Percentiles rank a stretch among this genome's conserved stretches.
Evolutionary conservation across 495 filamentous ascomycete genomes (phyloP).

Genomic region (Trichoderma virens): DNA sequence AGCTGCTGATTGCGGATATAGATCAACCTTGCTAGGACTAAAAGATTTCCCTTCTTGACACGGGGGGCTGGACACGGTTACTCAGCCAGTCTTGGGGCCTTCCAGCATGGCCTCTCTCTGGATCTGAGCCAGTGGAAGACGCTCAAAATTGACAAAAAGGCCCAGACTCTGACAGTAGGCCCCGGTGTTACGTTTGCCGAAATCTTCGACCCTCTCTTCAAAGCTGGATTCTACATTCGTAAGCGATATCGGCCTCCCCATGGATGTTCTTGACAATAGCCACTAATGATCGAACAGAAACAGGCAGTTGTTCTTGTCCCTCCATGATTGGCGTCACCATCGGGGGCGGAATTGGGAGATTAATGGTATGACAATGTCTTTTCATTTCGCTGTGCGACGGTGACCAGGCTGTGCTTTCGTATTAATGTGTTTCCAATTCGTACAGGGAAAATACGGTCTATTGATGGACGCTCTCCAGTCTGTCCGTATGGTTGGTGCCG

Average conservation of each 20-base stretch:
- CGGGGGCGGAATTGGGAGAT: slow-evolving; percentile 32
- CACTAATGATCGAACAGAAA: slow-evolving; percentile 11
- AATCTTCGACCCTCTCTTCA: slow-evolving; percentile 17
- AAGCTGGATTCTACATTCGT: slow-evolving; percentile 28
- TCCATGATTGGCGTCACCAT: slow-evolving; percentile 30
- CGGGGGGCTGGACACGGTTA: slow-evolving; percentile 27
- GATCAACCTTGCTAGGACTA: slow-evolving; percentile 19
- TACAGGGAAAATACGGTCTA: slow-evolving; percentile 30
- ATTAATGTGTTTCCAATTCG: neutral
- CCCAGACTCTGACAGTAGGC: slow-evolving; percentile 20
- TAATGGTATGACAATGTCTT: neutral
- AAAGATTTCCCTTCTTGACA: slow-evolving; percentile 29
- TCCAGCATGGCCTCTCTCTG: slow-evolving; percentile 20
- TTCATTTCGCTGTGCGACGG: neutral
- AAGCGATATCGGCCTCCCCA: slow-evolving; percentile 6
- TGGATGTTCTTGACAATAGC: neutral
- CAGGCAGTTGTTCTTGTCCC: slow-evolving; percentile 23
- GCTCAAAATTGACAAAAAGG: slow-evolving; percentile 17
- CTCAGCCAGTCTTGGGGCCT: slow-evolving; percentile 12
- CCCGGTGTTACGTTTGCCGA: slow-evolving; percentile 16
- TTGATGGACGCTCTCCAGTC: slow-evolving; percentile 27
- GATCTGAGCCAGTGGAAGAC: slow-evolving; percentile 25
- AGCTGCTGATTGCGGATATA: neutral
- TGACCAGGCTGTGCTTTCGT: neutral
- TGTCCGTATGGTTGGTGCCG: slow-evolving; percentile 25